phyloP scores from a whole-genome alignment of 164 flowering plant genomes.

The Dillenia suffruticosa region DNA sequence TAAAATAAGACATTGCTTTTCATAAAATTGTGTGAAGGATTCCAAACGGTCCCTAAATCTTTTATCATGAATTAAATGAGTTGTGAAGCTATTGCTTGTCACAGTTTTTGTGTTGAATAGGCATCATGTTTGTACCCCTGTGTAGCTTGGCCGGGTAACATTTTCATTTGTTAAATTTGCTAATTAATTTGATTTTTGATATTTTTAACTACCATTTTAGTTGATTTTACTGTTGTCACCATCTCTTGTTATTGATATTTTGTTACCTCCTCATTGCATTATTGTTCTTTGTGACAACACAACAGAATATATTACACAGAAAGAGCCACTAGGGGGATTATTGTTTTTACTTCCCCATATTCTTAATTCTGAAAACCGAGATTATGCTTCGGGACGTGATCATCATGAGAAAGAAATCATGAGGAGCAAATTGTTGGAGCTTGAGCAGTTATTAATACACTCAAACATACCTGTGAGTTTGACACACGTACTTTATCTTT shows the following conservation, averaged over 20 bases:
- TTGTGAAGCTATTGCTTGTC: no score
- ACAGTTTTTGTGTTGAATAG: no score
- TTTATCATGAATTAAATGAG: no score
- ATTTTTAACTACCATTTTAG: no score
- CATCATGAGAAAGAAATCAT: constrained; percentile 19
- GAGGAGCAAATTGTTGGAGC: constrained; percentile 34
- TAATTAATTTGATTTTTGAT: no score
- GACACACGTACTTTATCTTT: not conserved
- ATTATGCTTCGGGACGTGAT: constrained; percentile 19
- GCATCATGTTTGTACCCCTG: no score
- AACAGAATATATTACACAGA: constrained; percentile 56
- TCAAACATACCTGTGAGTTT: constrained; percentile 75
- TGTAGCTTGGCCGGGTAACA: no score
- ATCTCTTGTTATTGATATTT: not conserved
- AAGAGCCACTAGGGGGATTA: constrained; percentile 71
- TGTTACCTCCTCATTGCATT: not conserved
- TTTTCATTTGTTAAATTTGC: no score
- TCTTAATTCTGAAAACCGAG: constrained; percentile 32
- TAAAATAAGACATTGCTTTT: no score
- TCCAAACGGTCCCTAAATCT: no score
- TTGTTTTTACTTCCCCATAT: constrained; percentile 72
- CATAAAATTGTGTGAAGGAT: no score
- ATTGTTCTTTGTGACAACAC: constrained; percentile 3
- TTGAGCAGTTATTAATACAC: constrained; percentile 74
- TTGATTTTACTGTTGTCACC: no score